Base-by-base conservation (phyloP, 2,329 filamentous ascomycete genomes). In the Knufia petricola region DNA sequence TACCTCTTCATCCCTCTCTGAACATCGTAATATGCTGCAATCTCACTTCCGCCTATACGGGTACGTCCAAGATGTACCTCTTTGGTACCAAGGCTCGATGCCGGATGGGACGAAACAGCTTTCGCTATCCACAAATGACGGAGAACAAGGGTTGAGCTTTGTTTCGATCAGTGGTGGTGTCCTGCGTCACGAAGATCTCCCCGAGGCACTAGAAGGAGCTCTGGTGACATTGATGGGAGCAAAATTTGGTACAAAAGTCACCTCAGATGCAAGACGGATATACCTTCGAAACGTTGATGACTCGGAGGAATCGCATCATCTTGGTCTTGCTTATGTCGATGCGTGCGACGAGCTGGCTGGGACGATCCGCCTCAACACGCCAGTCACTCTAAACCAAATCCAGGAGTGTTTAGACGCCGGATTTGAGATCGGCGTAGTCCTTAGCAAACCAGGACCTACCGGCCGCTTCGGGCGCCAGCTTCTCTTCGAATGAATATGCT, bases 401-500 rank as follows among this genome's bases (percentile, higher is more conserved):
- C 21, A 44, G 13, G 28, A 2, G 2, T 15, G 7, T 20, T 30
- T 32, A n/a, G 9, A 31, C n/a, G 26, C 31, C 10, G 28, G 28
- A 8, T 17, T 44, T 8, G 15, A 31, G 2, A 17, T 44, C 8
- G 41, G 41, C 4, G 13, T 44, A 21, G 41, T 44, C 26, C 24
- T 44, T 19, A 26, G 32, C 9, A 44, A 44, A n/a, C 28, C 41
- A 15, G 41, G 41, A 9, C 13, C 15, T 20, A 15, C 12, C 32
- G 41, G 41, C 32, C 41, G 41, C 6, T 31, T 31, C 15, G 13
- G 28, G 26, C 41, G 24, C n/a, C 17, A 30, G 9, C 28, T 44
- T 20, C 8, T 21, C 24, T 32, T 31, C 4, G 24, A 32, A 43
- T 54, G 17, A 44, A 54, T 36, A 38, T 52, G 42, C 48, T 54